Evolutionary conservation across 1,284 basidiomycete species (phyloP), one percentile per base, ranked within the genome.

Genomic region (Cutaneotrichosporon sp.): DNA sequence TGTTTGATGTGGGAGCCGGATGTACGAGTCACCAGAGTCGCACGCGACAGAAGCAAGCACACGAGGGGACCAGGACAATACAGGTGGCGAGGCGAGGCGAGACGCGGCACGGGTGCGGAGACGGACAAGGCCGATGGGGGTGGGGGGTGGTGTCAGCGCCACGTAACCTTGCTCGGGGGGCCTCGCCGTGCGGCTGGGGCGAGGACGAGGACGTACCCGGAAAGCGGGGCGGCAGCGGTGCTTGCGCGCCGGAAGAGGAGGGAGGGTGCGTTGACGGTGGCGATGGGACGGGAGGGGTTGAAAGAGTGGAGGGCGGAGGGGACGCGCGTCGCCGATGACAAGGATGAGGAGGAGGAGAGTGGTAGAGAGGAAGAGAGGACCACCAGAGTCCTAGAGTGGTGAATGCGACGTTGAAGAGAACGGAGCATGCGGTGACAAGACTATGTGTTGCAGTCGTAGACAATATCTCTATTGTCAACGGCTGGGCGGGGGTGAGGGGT

Each of bases 381-480:
- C n/a, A n/a, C 51, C 33, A 53, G 34, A 38, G 51, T 53, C 51
- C 51, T 22, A 16, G 34, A 16, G 10, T n/a, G n/a, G n/a, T n/a
- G n/a, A n/a, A 53, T 22, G 20, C 34, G 33, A 25, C 20, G 16
- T 11, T 27, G 13, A 25, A 53, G 51, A 36, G 51, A 24, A 25
- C 46, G 55, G 33, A 56, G 31, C 33, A 56, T 56, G 16, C n/a
- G 43, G n/a, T n/a, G 33, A 46, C 54, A 24, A 38, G 24, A 38
- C 20, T n/a, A 46, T 34, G 27, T 50, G 49, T n/a, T n/a, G n/a
- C n/a, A n/a, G n/a, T 33, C 50, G 50, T 13, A 20, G 31, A 33
- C 50, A 52, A n/a, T n/a, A n/a, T n/a, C n/a, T n/a, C 47, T 27
- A 50, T 27, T 6, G 38, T 42, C 18, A 18, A 18, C n/a, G 14